Evolutionary conservation across 2,329 filamentous ascomycete genomes (phyloP).

Genomic region (Aspergillus sp.): DNA sequence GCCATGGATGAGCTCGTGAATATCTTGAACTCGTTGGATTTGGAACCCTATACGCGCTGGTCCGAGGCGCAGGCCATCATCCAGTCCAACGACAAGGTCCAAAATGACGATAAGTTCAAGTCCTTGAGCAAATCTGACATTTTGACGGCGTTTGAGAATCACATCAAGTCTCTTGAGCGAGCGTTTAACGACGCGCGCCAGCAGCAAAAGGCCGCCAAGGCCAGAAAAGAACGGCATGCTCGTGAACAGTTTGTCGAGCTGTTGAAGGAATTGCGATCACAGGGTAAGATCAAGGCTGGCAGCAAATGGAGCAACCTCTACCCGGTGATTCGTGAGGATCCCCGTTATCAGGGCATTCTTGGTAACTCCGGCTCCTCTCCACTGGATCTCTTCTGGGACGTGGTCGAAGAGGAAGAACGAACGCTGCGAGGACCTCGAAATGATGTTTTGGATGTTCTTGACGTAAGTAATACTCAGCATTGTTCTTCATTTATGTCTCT

Average conservation of each 20-base stretch:
- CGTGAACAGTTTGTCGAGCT: slow-evolving; percentile 78
- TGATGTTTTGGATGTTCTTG: slow-evolving; percentile 81
- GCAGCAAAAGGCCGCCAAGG: slow-evolving; percentile 77
- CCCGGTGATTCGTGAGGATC: slow-evolving; percentile 72
- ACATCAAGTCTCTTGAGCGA: slow-evolving; percentile 89
- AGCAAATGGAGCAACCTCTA: slow-evolving; percentile 86
- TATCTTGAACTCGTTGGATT: slow-evolving; percentile 73
- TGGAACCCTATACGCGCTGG: slow-evolving; percentile 95
- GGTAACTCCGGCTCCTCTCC: slow-evolving; percentile 82
- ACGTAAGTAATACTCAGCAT: slow-evolving; percentile 57
- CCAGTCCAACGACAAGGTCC: slow-evolving; percentile 72
- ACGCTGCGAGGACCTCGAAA: slow-evolving; percentile 78
- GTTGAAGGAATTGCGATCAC: slow-evolving; percentile 69
- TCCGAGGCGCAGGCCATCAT: slow-evolving; percentile 82
- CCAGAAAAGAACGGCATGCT: slow-evolving; percentile 79
- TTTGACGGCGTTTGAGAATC: slow-evolving; percentile 87
- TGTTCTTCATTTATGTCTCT: slow-evolving; percentile 27
- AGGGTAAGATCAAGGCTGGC: slow-evolving; percentile 82
- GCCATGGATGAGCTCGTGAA: slow-evolving; percentile 81
- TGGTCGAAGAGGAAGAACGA: slow-evolving; percentile 89
- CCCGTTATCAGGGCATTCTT: slow-evolving; percentile 78
- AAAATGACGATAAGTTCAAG: slow-evolving; percentile 81
- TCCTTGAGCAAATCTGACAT: slow-evolving; percentile 84
- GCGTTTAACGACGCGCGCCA: slow-evolving; percentile 89
- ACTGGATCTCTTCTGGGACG: slow-evolving; percentile 92